Evolutionary conservation across 2,329 filamentous ascomycete genomes (phyloP).

Genomic region (Atkinsonella hypoxylon): DNA sequence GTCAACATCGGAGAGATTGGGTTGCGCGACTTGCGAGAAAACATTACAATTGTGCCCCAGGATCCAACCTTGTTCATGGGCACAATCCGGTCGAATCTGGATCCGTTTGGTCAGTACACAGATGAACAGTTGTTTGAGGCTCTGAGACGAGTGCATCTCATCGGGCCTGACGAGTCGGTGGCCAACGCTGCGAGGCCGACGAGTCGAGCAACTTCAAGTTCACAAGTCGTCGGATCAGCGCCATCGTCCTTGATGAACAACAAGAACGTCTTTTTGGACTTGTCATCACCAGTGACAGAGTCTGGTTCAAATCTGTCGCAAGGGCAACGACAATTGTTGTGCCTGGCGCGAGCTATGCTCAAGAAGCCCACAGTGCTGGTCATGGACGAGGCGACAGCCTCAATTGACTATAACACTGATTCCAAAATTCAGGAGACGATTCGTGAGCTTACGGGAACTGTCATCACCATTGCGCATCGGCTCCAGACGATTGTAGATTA

Average conservation of each 20-base stretch:
- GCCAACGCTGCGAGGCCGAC: slow-evolving; percentile 17
- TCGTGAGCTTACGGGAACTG: slow-evolving; percentile 83
- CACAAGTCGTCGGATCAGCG: slow-evolving; percentile 11
- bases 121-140: slow-evolving; percentile 85
- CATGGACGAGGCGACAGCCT: slow-evolving; percentile 98
- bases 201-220: slow-evolving; percentile 6
- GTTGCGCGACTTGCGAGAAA: slow-evolving; percentile 82
- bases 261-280: slow-evolving; percentile 88
- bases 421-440: slow-evolving; percentile 94
- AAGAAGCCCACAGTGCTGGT: slow-evolving; percentile 88
- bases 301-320: slow-evolving; percentile 92
- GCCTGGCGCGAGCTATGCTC: slow-evolving; percentile 82
- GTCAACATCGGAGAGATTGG: slow-evolving; percentile 86
- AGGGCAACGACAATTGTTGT: slow-evolving; percentile 88
- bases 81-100: slow-evolving; percentile 82
- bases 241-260: slow-evolving; percentile 48
- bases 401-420: slow-evolving; percentile 93
- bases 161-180: slow-evolving; percentile 45
- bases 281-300: slow-evolving; percentile 73
- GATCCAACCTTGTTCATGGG: slow-evolving; percentile 91
- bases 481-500: slow-evolving; percentile 97
- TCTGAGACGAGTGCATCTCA: slow-evolving; percentile 78
- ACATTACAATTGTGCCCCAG: slow-evolving; percentile 95
- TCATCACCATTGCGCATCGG: slow-evolving; percentile 91
- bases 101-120: slow-evolving; percentile 80